Percentiles rank a stretch among this genome's conserved stretches.
phyloP scores from a whole-genome alignment of 345 rosid species.

The Rhizophora mangle region DNA sequence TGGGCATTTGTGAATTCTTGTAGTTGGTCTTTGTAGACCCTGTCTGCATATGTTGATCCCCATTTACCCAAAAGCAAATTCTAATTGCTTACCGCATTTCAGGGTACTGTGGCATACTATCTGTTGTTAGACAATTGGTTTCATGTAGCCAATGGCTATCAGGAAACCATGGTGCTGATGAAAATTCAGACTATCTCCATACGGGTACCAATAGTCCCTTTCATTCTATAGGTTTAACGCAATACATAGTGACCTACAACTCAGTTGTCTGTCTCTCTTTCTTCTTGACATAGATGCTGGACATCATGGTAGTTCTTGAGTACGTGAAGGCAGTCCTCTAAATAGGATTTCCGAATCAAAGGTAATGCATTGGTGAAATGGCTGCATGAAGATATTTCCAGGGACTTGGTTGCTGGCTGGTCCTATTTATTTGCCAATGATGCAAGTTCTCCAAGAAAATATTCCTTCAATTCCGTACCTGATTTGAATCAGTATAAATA shows the following conservation, averaged over 20 bases:
- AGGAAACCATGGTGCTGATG: constrained; percentile 54
- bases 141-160: constrained; percentile 70
- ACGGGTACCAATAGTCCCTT: not conserved
- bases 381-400: too few relatives aligned
- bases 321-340: not conserved
- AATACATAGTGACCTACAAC: not conserved
- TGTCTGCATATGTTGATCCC: not conserved
- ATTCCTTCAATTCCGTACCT: too few relatives aligned
- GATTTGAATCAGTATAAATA: too few relatives aligned
- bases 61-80: not conserved
- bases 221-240: not conserved
- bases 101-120: constrained; percentile 96
- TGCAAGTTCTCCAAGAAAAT: too few relatives aligned
- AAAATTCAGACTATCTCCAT: constrained; percentile 13
- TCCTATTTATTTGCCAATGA: too few relatives aligned
- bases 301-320: not conserved
- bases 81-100: constrained; percentile 24
- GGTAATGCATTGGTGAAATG: too few relatives aligned
- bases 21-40: not conserved
- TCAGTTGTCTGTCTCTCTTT: not conserved
- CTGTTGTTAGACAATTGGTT: constrained; percentile 72
- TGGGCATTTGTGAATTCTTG: constrained; percentile 11
- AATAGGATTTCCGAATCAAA: too few relatives aligned
- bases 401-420: too few relatives aligned
- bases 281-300: not conserved